Conservation (phyloP, 1,139 yeast species). For the Pneumocystis canis region DNA sequence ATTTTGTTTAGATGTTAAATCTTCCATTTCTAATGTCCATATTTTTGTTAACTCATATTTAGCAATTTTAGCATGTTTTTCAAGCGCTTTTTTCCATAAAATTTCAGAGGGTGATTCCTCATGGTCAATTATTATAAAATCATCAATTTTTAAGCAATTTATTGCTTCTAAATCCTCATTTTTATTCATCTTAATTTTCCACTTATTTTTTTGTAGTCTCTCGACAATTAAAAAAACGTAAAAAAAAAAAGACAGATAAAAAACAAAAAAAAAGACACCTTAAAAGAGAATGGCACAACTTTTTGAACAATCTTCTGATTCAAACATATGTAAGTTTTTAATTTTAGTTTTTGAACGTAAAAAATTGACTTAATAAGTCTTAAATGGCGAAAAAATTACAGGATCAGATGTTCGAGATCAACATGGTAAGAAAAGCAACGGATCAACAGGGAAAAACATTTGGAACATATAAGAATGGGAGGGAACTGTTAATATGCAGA, state of each 20-base stretch:
- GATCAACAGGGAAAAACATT: background rate
- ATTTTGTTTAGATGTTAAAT: background rate
- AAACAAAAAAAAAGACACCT: background rate
- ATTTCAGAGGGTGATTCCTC: background rate
- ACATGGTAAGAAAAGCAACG: constrained; percentile 34
- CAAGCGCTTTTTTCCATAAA: background rate
- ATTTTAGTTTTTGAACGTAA: background rate
- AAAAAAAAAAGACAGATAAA: background rate
- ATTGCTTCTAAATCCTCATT: background rate
- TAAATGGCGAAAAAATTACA: constrained; percentile 90
- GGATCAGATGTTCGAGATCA: constrained; percentile 96
- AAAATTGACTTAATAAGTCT: constrained; percentile 28
- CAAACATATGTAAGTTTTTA: constrained; percentile 3
- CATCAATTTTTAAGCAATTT: background rate
- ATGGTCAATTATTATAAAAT: background rate
- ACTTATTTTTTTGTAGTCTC: background rate
- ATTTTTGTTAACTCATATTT: background rate
- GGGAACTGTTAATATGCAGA: background rate
- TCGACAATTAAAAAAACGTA: background rate
- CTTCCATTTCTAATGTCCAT: background rate
- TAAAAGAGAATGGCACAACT: background rate
- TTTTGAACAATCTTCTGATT: constrained; percentile 3
- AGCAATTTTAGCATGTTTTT: background rate
- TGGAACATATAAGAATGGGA: background rate
- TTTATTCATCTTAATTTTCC: background rate